Evolutionary conservation across 2,329 filamentous ascomycete species (phyloP), one percentile per base, ranked within the genome.

Genomic region (Coniella lustricola): DNA sequence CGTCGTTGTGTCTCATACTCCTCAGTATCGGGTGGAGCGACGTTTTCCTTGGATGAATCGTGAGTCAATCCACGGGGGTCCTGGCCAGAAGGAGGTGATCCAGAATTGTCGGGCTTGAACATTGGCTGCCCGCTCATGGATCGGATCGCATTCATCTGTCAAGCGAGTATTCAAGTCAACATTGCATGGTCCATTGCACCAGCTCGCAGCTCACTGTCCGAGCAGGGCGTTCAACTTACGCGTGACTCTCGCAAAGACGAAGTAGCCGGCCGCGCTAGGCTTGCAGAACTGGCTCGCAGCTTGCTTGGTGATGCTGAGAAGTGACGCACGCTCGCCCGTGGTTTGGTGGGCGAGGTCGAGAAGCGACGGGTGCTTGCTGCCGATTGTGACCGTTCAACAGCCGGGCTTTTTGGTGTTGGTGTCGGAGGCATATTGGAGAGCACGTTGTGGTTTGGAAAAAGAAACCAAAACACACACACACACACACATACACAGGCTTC

Each of bases 31-130:
- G 75, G 69, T 0, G 79, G 78, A 29, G 76, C 74, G 56, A 76
- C 69, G 59, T 81, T 82, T 59, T 78, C 79, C 59, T 78, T 81
- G 53, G 67, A 77, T 60, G 76, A 80, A 49, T 81, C 77, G 54
- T 69, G 71, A 39, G 77, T 80, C n/a, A 68, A 66, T 38, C 69
- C 68, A 18, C 67, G 70, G 2, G 59, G 56, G 7, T 56, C 56
- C 2, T 56, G 51, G 36, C 40, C n/a, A 14, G 51, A 41, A 25
- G 43, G 42, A 22, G 48, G 40, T 5, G 51, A 50, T 7, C 40
- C 48, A 14, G 29, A 7, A 18, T 67, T 62, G 22, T 72, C 57
- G 51, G 64, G 63, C 54, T 71, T 72, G 59, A 70, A 70, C 3
- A 61, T 58, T 1, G 62, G 59, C 31, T 64, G 62, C 3, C 49